Percentiles rank a stretch among this genome's conserved stretches.
Conservation (phyloP, 2,329 filamentous ascomycete genomes). For the Sarocladiaceae sp. region DNA sequence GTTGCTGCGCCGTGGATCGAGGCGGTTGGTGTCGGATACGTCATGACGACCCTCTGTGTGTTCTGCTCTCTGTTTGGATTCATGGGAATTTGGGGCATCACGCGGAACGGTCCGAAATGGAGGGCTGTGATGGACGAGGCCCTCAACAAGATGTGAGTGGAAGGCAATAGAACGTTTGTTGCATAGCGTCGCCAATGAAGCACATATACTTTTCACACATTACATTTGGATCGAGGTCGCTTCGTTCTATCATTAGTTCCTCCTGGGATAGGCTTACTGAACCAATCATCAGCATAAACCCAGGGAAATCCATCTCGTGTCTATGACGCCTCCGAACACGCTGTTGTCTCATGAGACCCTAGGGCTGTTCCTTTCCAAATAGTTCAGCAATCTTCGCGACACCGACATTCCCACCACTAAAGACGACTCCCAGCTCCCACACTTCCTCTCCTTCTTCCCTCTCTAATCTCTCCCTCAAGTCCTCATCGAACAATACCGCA, state of each 20-base stretch:
- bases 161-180: background rate
- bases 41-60: slow-evolving; percentile 56
- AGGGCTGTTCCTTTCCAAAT: slow-evolving; percentile 29
- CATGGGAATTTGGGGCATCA: slow-evolving; percentile 56
- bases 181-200: no score
- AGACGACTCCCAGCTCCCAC: slow-evolving; percentile 64
- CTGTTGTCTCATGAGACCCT: no score
- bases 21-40: slow-evolving; percentile 70
- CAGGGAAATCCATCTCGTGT: no score
- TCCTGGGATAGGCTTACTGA: no score
- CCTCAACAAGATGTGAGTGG: slow-evolving; percentile 21
- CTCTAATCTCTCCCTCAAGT: slow-evolving; percentile 70
- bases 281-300: no score
- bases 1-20: slow-evolving; percentile 67
- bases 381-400: slow-evolving; percentile 49
- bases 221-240: no score
- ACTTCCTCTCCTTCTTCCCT: slow-evolving; percentile 65
- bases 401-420: slow-evolving; percentile 58
- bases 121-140: slow-evolving; percentile 56
- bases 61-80: slow-evolving; percentile 55
- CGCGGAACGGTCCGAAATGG: slow-evolving; percentile 59
- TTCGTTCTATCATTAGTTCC: no score
- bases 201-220: no score
- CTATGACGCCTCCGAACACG: no score
- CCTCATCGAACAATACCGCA: slow-evolving; percentile 78